These are phyloP conservation scores for Tetrastigma voinierianum DNA, from an alignment of 164 flowering plant genomes.

Conservation along the genomic window DNA sequence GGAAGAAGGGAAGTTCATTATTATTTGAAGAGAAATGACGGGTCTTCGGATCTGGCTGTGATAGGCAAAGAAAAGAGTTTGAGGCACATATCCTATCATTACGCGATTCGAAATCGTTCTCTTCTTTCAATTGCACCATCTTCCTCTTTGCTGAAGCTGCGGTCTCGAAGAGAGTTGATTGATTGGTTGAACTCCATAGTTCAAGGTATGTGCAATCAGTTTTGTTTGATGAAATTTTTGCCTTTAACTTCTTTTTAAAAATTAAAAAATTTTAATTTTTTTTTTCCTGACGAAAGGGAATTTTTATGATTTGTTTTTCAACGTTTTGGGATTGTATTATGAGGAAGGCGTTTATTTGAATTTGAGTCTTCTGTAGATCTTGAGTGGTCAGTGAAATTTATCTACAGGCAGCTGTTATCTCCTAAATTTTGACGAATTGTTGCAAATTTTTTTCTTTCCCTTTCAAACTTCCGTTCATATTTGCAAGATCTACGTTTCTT, in stretches of 20 bases:
- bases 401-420: not conserved
- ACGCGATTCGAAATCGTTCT: slow-evolving; percentile 21
- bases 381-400: not conserved
- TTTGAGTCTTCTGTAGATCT: not conserved
- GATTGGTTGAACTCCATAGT: slow-evolving; percentile 67
- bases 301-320: not conserved
- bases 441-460: not conserved
- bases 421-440: not conserved
- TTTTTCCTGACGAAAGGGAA: not conserved
- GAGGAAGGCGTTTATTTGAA: not conserved
- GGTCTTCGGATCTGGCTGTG: slow-evolving; percentile 64
- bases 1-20: slow-evolving; percentile 69
- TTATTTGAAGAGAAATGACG: slow-evolving; percentile 49
- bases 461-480: too few species aligned
- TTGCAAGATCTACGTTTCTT: too few species aligned
- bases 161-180: slow-evolving; percentile 60
- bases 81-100: slow-evolving; percentile 53
- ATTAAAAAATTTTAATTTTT: not conserved
- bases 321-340: too few species aligned
- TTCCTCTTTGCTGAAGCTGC: slow-evolving; percentile 30
- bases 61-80: slow-evolving; percentile 68
- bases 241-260: not conserved
- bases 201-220: slow-evolving; percentile 35
- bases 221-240: not conserved
- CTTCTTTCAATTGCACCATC: slow-evolving; percentile 1